Evolutionary conservation across 2,329 filamentous ascomycete genomes (phyloP).

Genomic region (Sclerotinia glacialis): DNA sequence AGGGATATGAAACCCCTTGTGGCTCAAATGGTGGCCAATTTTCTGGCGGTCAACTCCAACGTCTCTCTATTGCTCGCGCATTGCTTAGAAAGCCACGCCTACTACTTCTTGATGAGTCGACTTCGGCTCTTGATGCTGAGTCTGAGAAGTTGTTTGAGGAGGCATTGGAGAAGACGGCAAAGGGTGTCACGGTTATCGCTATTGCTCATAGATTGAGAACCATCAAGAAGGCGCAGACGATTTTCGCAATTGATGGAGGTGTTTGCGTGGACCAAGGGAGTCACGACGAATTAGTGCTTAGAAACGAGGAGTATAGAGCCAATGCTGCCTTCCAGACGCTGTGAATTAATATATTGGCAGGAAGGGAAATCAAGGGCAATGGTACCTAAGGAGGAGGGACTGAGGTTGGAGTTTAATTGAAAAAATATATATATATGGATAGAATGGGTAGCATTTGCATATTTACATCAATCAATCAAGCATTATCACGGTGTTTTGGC

Average conservation of each 20-base stretch:
- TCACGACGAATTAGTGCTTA: conserved; percentile 53
- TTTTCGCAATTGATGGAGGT: conserved; percentile 55
- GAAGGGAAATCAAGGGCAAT: background rate
- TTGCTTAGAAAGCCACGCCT: conserved; percentile 69
- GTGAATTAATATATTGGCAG: background rate
- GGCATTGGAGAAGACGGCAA: conserved; percentile 57
- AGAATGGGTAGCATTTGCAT: background rate
- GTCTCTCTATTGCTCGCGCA: conserved; percentile 73
- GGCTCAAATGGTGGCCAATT: conserved; percentile 69
- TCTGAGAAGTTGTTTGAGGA: conserved; percentile 65
- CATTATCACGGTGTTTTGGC: background rate
- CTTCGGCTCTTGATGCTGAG: conserved; percentile 71
- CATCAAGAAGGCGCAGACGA: conserved; percentile 55
- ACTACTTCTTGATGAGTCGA: conserved; percentile 77
- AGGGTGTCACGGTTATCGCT: conserved; percentile 54
- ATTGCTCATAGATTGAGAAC: conserved; percentile 59
- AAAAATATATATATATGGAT: background rate
- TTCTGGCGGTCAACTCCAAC: conserved; percentile 76
- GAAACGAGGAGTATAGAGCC: conserved; percentile 49
- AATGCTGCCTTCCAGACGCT: conserved; percentile 41
- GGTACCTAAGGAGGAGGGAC: too few relatives aligned
- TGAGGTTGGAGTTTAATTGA: background rate
- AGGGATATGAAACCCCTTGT: conserved; percentile 64
- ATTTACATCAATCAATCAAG: background rate
- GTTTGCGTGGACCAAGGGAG: conserved; percentile 51